Conservation (phyloP, 2,329 filamentous ascomycete species). For the Botrytis tulipae region DNA sequence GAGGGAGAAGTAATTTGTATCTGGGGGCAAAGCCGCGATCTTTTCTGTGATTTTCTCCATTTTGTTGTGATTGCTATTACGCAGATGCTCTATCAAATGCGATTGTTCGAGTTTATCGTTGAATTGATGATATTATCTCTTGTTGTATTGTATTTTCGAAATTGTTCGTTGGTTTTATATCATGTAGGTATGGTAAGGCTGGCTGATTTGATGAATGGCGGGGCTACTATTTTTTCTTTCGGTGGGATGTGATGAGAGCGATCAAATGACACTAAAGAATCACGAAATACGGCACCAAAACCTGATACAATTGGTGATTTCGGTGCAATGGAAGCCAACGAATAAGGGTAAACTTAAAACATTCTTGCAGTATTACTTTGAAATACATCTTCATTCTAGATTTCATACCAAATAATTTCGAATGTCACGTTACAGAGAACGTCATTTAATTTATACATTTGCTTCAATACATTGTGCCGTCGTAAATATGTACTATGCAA, state of each 20-base stretch:
- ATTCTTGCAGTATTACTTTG: background rate
- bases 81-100: background rate
- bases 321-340: background rate
- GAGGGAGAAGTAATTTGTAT: conserved; percentile 87
- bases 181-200: conserved; percentile 10
- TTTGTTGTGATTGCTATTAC: background rate
- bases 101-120: background rate
- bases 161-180: background rate
- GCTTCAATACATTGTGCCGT: background rate
- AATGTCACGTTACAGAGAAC: background rate
- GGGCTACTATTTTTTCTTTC: conserved; percentile 7
- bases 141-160: background rate
- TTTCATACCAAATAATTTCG: background rate
- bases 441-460: background rate
- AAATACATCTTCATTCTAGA: background rate
- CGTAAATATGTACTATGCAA: background rate
- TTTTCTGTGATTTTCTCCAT: conserved; percentile 88
- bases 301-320: background rate
- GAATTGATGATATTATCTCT: background rate
- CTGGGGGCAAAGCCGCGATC: conserved; percentile 81
- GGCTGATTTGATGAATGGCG: conserved; percentile 2
- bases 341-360: background rate
- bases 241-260: background rate
- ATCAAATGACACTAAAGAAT: conserved; percentile 6
- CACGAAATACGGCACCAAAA: background rate